phyloP scores from a whole-genome alignment of 1,284 basidiomycete species.

The Ustilago nuda region DNA sequence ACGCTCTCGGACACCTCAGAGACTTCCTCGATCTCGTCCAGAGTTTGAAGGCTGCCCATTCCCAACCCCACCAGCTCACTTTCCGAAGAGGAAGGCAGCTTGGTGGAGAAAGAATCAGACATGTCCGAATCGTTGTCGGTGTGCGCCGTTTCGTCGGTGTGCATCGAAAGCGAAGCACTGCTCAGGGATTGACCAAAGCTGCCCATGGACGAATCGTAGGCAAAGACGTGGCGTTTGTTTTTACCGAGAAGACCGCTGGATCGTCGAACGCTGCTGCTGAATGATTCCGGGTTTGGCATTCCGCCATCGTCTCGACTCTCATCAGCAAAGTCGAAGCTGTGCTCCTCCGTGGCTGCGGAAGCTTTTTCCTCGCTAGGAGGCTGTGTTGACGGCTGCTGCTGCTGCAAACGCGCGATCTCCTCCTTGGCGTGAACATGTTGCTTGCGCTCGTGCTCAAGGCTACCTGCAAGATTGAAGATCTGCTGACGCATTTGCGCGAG shows the following conservation, averaged over 20 bases:
- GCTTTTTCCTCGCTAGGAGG: neutral
- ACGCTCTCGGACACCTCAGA: slow-evolving; percentile 45
- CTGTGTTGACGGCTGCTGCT: neutral
- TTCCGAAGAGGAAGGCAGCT: slow-evolving; percentile 29
- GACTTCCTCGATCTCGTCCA: slow-evolving; percentile 60
- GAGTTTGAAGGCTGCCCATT: slow-evolving; percentile 47
- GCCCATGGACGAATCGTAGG: slow-evolving; percentile 63
- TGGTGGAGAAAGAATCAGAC: slow-evolving; percentile 31
- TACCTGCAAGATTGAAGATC: slow-evolving; percentile 66
- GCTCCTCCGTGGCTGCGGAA: slow-evolving; percentile 6
- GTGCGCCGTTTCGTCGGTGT: slow-evolving; percentile 42
- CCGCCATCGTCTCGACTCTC: slow-evolving; percentile 29
- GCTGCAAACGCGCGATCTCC: slow-evolving; percentile 38
- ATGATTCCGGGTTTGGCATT: slow-evolving; percentile 16
- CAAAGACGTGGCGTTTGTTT: slow-evolving; percentile 63
- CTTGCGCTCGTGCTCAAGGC: slow-evolving; percentile 65
- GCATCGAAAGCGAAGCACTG: slow-evolving; percentile 46
- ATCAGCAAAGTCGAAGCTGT: slow-evolving; percentile 29
- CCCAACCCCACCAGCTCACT: slow-evolving; percentile 40
- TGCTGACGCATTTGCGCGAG: slow-evolving; percentile 68
- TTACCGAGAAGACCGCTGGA: slow-evolving; percentile 45
- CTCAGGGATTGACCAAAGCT: slow-evolving; percentile 56
- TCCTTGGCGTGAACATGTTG: slow-evolving; percentile 58
- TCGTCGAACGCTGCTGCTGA: slow-evolving; percentile 23
- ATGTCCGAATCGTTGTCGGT: slow-evolving; percentile 47